Evolutionary conservation across 148 eudicot species (phyloP).

Genomic region (Drosera capensis): DNA sequence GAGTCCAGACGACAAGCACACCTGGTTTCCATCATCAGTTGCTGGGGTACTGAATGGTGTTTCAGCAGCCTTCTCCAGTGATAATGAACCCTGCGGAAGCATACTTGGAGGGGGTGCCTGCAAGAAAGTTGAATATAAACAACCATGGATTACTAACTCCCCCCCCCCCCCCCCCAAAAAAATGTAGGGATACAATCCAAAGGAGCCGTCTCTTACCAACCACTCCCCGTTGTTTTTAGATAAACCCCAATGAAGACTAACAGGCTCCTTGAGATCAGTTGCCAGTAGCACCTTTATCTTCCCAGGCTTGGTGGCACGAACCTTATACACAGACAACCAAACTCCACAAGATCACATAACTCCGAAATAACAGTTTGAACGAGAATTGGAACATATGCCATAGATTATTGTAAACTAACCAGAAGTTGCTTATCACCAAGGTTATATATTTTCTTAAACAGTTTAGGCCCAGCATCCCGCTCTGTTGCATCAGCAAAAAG

Average conservation of each 20-base stretch:
- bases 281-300: constrained; percentile 48
- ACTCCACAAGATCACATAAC: not conserved
- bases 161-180: not conserved
- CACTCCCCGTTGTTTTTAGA: constrained; percentile 67
- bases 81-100: constrained; percentile 62
- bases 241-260: constrained; percentile 87
- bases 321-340: constrained; percentile 26
- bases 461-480: constrained; percentile 21
- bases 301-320: constrained; percentile 51
- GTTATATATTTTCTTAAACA: constrained; percentile 41
- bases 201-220: constrained; percentile 40
- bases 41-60: constrained; percentile 40
- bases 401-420: constrained; percentile 34
- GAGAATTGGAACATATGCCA: not conserved
- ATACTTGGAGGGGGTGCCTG: constrained; percentile 60
- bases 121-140: constrained; percentile 6
- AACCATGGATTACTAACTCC: not conserved
- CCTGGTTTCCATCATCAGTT: constrained; percentile 42
- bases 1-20: constrained; percentile 2
- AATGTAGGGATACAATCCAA: not conserved
- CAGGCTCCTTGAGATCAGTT: constrained; percentile 57
- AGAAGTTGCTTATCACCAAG: constrained; percentile 67
- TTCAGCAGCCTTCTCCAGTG: constrained; percentile 49
- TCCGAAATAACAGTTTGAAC: constrained; percentile 4
- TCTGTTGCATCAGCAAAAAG: constrained; percentile 38